Conservation (phyloP, 2,329 filamentous ascomycete genomes). For the Fusarium sarcochroum region DNA sequence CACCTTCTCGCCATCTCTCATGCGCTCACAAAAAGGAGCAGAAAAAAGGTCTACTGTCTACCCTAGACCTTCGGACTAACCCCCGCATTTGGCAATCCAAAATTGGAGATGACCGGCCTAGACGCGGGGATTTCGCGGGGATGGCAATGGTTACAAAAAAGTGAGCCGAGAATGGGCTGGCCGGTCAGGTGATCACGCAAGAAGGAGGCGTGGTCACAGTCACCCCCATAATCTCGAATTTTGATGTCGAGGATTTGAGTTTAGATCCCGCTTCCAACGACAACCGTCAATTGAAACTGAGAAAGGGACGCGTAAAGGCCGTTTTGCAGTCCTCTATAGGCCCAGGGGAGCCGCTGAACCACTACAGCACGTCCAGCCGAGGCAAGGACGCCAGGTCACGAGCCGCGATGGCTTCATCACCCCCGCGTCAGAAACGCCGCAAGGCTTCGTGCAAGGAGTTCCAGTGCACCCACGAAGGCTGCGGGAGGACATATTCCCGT, state of each 20-base stretch:
- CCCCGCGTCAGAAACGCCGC: conserved; percentile 51
- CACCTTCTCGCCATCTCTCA: background rate
- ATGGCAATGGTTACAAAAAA: conserved; percentile 17
- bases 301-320: conserved; percentile 6
- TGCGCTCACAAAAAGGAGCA: background rate
- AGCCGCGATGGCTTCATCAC: conserved; percentile 48
- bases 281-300: background rate
- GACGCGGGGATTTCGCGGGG: conserved; percentile 39
- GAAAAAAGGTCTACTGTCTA: conserved; percentile 1
- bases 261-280: conserved; percentile 14
- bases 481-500: conserved; percentile 48
- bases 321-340: background rate
- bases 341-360: conserved; percentile 3
- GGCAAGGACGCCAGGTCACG: conserved; percentile 18
- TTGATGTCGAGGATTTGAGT: conserved; percentile 16
- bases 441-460: conserved; percentile 51
- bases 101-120: conserved; percentile 11
- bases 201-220: conserved; percentile 30
- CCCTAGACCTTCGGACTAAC: conserved; percentile 17
- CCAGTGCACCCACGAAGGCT: conserved; percentile 50
- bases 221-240: conserved; percentile 43
- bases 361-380: conserved; percentile 20
- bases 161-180: conserved; percentile 37
- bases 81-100: conserved; percentile 35
- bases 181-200: conserved; percentile 38